These are phyloP conservation scores for Podaxis mareebaensis DNA, from an alignment of 768 basidiomycete species.

Conservation along the genomic window DNA sequence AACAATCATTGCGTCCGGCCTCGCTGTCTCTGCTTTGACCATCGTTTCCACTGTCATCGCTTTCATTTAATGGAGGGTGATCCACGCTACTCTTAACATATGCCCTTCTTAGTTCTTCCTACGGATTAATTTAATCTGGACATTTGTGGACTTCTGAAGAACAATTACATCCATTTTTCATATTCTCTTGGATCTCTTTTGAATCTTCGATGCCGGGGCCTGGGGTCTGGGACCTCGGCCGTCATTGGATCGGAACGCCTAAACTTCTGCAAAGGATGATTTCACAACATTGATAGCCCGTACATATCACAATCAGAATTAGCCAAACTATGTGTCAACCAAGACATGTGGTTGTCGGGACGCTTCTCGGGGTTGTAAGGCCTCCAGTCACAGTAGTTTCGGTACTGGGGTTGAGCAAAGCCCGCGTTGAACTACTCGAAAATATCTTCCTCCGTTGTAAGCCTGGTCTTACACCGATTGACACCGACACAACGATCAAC, in stretches of 20 bases:
- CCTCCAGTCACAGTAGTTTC: slow-evolving; percentile 17
- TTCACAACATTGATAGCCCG: no score
- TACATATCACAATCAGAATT: no score
- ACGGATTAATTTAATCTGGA: neutral
- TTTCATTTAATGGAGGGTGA: neutral
- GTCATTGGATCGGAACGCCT: no score
- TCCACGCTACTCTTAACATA: neutral
- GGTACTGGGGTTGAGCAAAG: slow-evolving; percentile 22
- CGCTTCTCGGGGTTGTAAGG: neutral
- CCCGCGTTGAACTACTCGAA: slow-evolving; percentile 38
- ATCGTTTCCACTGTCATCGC: slow-evolving; percentile 12
- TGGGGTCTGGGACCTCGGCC: neutral
- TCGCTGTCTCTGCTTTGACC: slow-evolving; percentile 12
- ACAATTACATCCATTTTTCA: neutral
- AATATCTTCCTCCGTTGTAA: slow-evolving; percentile 39
- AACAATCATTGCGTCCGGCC: slow-evolving; percentile 8
- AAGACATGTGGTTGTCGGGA: no score
- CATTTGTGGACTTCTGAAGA: neutral
- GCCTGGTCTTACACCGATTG: no score
- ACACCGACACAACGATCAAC: no score
- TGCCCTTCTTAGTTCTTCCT: neutral
- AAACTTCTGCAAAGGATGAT: no score
- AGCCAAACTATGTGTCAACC: no score
- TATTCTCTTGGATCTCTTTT: neutral
- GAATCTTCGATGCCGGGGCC: neutral